phyloP scores from a whole-genome alignment of 306 rosid species.

The Canavalia ensiformis region DNA sequence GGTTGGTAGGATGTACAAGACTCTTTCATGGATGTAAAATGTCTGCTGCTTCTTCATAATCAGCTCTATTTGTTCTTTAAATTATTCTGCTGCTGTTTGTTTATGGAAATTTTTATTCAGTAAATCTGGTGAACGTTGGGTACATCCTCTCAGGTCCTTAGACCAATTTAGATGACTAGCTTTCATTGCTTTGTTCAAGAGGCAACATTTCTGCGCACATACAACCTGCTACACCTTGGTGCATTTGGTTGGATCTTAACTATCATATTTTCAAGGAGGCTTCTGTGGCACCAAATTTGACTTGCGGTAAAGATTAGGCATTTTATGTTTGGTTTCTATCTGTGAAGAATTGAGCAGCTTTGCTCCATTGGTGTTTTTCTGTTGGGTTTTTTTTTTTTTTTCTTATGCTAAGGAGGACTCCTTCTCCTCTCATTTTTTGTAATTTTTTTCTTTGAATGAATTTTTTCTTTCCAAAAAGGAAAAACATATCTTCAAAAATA shows the following conservation, averaged over 20 bases:
- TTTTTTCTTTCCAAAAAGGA: constrained; percentile 19
- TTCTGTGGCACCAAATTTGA: neutral
- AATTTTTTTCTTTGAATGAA: neutral
- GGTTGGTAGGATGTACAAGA: neutral
- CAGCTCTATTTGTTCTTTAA: neutral
- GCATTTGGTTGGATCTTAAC: neutral
- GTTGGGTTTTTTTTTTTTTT: neutral
- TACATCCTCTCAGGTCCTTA: neutral
- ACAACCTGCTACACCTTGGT: constrained; percentile 11
- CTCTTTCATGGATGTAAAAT: neutral
- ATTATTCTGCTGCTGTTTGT: neutral
- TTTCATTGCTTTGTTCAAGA: neutral
- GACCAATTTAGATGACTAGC: neutral
- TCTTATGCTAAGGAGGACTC: neutral
- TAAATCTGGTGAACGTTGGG: neutral
- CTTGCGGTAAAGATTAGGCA: neutral
- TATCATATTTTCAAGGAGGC: neutral
- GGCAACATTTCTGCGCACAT: neutral
- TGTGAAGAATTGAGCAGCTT: neutral
- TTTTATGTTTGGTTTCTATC: neutral
- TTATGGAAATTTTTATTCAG: neutral
- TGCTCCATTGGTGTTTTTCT: neutral
- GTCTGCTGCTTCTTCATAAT: constrained; percentile 2
- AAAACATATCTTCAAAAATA: constrained; percentile 1
- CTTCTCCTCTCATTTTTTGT: constrained; percentile 4